A percentile compares a stretch with the other conserved stretches of the same genome.
Evolutionary conservation across 192 early-diverging fungal species (phyloP).

Genomic region (Entomortierella lignicola): DNA sequence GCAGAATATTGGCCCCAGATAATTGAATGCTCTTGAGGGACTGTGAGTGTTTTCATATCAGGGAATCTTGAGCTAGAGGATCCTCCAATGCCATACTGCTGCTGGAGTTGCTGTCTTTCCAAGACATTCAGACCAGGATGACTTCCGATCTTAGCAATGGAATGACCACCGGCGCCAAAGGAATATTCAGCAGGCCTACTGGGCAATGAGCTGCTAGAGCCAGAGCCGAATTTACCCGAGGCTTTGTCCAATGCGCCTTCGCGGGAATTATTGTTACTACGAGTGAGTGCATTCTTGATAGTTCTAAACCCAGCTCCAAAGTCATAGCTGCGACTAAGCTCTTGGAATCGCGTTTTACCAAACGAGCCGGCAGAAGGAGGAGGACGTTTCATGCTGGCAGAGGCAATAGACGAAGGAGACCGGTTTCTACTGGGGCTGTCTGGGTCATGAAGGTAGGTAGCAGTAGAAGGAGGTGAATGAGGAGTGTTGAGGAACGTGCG

Average conservation of each 20-base stretch:
- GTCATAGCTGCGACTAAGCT: constrained; percentile 40
- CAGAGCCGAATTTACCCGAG: not conserved
- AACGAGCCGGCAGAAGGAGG: constrained; percentile 36
- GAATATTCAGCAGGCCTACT: constrained; percentile 14
- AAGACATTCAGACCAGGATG: constrained; percentile 32
- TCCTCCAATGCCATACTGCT: constrained; percentile 23
- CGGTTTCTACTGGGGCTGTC: constrained; percentile 25
- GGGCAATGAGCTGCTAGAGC: constrained; percentile 6
- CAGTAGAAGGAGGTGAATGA: constrained; percentile 31
- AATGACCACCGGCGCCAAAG: constrained; percentile 42
- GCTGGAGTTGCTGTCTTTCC: constrained; percentile 43
- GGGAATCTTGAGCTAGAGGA: constrained; percentile 17
- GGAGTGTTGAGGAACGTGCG: constrained; percentile 43
- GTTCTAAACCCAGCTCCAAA: constrained; percentile 32
- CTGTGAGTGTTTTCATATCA: constrained; percentile 9
- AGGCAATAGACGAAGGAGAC: constrained; percentile 27
- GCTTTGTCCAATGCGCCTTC: constrained; percentile 21
- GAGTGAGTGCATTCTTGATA: constrained; percentile 36
- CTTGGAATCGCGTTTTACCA: constrained; percentile 45
- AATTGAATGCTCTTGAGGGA: constrained; percentile 24
- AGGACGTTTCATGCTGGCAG: constrained; percentile 30
- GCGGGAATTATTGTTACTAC: constrained; percentile 35
- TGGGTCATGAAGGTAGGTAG: constrained; percentile 35
- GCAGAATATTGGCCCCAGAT: constrained; percentile 47
- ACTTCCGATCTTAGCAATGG: constrained; percentile 41